These are phyloP conservation scores for Balamuthia mandrillaris DNA, from an alignment of 208 protist genomes.

Conservation along the genomic window DNA sequence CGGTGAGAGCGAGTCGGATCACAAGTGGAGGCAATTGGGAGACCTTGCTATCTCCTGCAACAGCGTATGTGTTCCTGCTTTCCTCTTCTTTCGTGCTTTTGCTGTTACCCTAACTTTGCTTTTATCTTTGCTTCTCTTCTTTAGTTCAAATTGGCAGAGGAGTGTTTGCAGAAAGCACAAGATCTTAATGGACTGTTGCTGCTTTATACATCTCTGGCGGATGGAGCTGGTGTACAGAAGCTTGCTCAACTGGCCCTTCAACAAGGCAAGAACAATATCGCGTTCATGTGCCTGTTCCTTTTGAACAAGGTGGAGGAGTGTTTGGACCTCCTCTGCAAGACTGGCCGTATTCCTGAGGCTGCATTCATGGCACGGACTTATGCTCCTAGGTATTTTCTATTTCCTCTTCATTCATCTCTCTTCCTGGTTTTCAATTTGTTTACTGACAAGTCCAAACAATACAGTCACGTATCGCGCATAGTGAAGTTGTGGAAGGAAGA, in stretches of 20 bases:
- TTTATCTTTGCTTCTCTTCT: too few species aligned
- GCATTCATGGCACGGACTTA: constrained; percentile 94
- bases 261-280: constrained; percentile 83
- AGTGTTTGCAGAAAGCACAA: constrained; percentile 63
- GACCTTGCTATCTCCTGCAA: constrained; percentile 76
- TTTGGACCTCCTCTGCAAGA: constrained; percentile 80
- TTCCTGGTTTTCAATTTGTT: too few species aligned
- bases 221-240: constrained; percentile 72
- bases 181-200: constrained; percentile 71
- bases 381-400: constrained; percentile 72
- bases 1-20: constrained; percentile 61
- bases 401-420: too few species aligned
- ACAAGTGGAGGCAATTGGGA: constrained; percentile 90
- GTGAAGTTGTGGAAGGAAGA: constrained; percentile 85
- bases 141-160: constrained; percentile 79
- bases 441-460: not conserved
- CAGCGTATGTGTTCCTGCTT: not conserved
- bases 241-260: constrained; percentile 72
- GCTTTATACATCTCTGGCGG: constrained; percentile 66
- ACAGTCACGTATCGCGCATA: constrained; percentile 65
- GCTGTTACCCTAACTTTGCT: not conserved
- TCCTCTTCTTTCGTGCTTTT: not conserved
- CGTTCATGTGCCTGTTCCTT: constrained; percentile 87
- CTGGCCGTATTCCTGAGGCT: constrained; percentile 84
- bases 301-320: constrained; percentile 75